Conservation (phyloP, 2,329 filamentous ascomycete species). For the Leptodontidium sp. region DNA sequence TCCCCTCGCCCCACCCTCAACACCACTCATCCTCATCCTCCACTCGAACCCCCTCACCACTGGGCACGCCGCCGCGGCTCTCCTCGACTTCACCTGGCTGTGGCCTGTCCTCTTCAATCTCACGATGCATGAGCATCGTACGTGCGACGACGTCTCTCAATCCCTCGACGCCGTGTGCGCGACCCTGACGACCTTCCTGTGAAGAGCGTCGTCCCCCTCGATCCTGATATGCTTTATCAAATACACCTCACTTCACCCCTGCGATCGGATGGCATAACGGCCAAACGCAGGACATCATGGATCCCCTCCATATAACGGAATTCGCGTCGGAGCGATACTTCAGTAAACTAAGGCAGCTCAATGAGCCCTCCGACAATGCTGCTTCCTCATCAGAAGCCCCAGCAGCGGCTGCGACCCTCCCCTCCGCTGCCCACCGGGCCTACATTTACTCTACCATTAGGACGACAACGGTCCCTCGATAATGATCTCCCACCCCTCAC, state of each 20-base stretch:
- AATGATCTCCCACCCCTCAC: constrained; percentile 35
- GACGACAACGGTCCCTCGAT: constrained; percentile 40
- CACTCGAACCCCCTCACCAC: constrained; percentile 3
- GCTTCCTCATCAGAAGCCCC: constrained; percentile 45
- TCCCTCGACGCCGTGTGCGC: constrained; percentile 34
- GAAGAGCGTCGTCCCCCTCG: constrained; percentile 35
- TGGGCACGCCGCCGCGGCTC: constrained; percentile 27
- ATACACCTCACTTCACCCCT: constrained; percentile 34
- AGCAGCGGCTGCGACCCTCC: constrained; percentile 18
- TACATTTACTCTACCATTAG: constrained; percentile 45
- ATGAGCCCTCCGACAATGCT: constrained; percentile 52
- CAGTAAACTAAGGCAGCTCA: constrained; percentile 65
- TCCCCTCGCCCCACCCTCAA: not conserved
- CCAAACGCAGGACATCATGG: constrained; percentile 55
- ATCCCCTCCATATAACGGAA: constrained; percentile 69
- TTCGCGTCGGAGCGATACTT: constrained; percentile 73
- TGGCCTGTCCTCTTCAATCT: constrained; percentile 25
- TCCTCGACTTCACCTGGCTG: constrained; percentile 16
- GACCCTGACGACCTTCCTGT: constrained; percentile 33
- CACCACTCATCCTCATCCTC: not conserved
- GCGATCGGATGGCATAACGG: constrained; percentile 45
- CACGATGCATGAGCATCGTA: constrained; percentile 43
- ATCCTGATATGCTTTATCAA: constrained; percentile 44
- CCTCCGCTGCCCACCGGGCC: constrained; percentile 13
- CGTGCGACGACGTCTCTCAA: constrained; percentile 36